These are phyloP conservation scores for Solanum sitiens DNA, from an alignment of 257 asterid genomes.

Conservation along the genomic window DNA sequence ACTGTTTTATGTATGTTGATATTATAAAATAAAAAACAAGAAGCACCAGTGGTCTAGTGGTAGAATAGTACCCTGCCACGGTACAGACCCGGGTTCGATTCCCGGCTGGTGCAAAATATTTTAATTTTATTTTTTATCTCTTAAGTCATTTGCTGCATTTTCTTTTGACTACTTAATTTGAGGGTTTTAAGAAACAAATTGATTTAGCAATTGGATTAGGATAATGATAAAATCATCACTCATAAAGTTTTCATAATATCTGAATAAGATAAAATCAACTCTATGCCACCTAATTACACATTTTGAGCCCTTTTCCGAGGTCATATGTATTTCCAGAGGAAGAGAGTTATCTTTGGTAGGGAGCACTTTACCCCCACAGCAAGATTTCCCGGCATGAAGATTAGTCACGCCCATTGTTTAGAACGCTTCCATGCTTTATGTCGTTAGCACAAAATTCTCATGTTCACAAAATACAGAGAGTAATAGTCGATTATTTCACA, in stretches of 20 bases:
- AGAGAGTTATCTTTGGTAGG: neutral
- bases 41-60: constrained; percentile 93
- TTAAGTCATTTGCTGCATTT: too few species aligned
- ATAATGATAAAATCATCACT: neutral
- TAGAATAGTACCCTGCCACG: constrained; percentile 94
- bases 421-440: too few species aligned
- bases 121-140: too few species aligned
- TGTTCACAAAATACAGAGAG: neutral
- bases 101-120: constrained; percentile 65
- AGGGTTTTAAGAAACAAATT: neutral
- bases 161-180: neutral
- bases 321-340: neutral
- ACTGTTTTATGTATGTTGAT: too few species aligned
- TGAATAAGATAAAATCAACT: neutral
- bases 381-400: neutral
- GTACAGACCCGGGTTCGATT: constrained; percentile 93
- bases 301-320: neutral
- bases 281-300: neutral
- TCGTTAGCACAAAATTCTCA: too few species aligned
- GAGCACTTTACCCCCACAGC: neutral
- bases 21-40: accelerated
- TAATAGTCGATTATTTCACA: neutral
- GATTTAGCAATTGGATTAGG: neutral
- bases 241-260: neutral
- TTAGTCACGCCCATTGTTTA: neutral